These are phyloP conservation scores for Pisolithus sp. DNA, from an alignment of 768 basidiomycete genomes.

Conservation along the genomic window DNA sequence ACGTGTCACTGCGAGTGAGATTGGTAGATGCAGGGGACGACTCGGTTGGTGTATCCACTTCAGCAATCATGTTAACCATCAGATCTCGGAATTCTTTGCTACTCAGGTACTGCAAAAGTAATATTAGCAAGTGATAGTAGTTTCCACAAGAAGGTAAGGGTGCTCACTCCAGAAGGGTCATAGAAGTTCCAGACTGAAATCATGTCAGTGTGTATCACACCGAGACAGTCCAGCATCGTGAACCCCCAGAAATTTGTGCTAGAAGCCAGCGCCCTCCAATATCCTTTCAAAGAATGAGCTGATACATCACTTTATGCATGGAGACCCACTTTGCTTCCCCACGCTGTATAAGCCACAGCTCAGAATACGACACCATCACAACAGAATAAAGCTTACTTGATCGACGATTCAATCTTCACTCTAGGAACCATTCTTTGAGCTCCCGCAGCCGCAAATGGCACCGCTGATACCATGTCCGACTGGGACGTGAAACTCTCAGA, in stretches of 20 bases:
- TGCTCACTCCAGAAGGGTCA: conserved; percentile 2
- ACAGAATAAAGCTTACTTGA: neutral
- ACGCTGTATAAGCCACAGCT: neutral
- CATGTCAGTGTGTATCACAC: conserved; percentile 16
- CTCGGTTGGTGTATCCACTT: no score
- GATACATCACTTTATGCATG: neutral
- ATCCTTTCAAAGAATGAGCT: conserved; percentile 5
- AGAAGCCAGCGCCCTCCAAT: conserved; percentile 12
- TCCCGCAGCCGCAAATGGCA: neutral
- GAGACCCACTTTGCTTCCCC: conserved; percentile 2
- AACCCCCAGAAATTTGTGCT: conserved; percentile 6
- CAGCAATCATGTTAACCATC: neutral
- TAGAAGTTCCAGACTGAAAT: conserved; percentile 16
- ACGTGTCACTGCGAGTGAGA: no score
- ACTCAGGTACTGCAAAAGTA: neutral
- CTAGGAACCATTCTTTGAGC: conserved; percentile 1
- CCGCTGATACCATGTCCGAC: neutral
- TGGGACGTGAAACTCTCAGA: neutral
- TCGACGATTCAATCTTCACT: conserved; percentile 2
- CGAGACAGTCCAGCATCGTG: conserved; percentile 7
- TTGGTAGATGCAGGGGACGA: no score
- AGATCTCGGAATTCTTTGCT: neutral
- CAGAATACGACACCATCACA: neutral
- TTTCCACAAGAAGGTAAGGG: neutral
- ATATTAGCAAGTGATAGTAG: neutral